Percentiles rank a stretch among this genome's conserved stretches.
Evolutionary conservation across 2,329 filamentous ascomycete genomes (phyloP).

Genomic region (Bimuria novae-zelandiae): DNA sequence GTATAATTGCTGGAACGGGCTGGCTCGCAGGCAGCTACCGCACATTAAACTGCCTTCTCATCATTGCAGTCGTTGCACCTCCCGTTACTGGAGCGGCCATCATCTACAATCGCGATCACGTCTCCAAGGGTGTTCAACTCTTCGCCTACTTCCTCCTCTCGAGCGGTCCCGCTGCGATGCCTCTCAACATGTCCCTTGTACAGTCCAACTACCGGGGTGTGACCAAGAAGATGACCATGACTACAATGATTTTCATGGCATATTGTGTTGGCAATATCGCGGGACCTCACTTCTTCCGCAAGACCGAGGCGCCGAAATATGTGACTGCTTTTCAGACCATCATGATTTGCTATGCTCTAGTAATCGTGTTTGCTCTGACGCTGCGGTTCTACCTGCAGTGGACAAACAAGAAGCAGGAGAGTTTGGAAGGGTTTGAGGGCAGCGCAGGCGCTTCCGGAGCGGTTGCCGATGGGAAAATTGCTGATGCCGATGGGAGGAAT

Average conservation of each 20-base stretch:
- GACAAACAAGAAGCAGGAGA: constrained; percentile 26
- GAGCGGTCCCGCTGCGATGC: constrained; percentile 24
- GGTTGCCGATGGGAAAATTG: constrained; percentile 21
- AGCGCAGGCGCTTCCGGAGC: constrained; percentile 24
- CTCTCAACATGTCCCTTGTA: constrained; percentile 26
- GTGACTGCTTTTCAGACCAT: constrained; percentile 28
- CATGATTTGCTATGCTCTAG: constrained; percentile 39
- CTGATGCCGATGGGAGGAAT: constrained; percentile 12
- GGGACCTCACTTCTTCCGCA: constrained; percentile 36
- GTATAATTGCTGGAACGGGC: constrained; percentile 18
- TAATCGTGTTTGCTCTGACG: constrained; percentile 32
- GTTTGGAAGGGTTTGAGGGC: constrained; percentile 24
- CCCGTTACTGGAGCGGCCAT: constrained; percentile 19
- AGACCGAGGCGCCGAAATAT: constrained; percentile 25
- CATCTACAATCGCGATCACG: constrained; percentile 17
- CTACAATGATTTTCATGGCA: constrained; percentile 39
- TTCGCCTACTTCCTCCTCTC: constrained; percentile 31
- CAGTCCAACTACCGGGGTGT: constrained; percentile 34
- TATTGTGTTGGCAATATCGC: constrained; percentile 41
- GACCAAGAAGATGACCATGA: constrained; percentile 47
- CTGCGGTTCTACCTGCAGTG: constrained; percentile 26
- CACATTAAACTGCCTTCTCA: constrained; percentile 21
- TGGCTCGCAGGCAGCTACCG: constrained; percentile 21
- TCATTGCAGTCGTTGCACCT: constrained; percentile 19
- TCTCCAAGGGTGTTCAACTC: constrained; percentile 21